Evolutionary conservation across 208 protist species (phyloP), one percentile per base, ranked within the genome.

Genomic region (Crithidia mellificae): DNA sequence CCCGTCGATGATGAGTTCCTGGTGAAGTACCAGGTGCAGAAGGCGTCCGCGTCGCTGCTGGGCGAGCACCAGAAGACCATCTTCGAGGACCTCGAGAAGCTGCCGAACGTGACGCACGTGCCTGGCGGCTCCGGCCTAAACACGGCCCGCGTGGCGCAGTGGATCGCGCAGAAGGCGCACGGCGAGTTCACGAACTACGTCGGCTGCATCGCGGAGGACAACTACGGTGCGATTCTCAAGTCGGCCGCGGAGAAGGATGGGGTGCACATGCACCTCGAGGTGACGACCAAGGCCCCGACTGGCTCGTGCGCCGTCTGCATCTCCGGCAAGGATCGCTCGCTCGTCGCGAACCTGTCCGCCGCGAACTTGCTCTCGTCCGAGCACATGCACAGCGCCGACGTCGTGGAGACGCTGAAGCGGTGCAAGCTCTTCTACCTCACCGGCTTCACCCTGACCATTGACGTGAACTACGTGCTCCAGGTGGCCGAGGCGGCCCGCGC

Each of bases 81-180:
- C 57, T 99, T 97, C 67, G 83, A 68, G 2, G 93, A 97, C 12
- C 56, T 98, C 30, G 55, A 92, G 43, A 81, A 87, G 41, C 78
- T 77, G 17, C 54, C 68, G 46, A 57, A 77, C 61, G 93, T 98
- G 14, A 78, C 95, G 51, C 99, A 98, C 81, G 96, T 99, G 25
- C 96, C 98, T 14, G 98, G 98, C 57, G 98, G 98, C 63, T 93
- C 98, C 29, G 98, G 97, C 8, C 95, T 99, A 71, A 99, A 99
- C 90, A 90, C 95, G 19, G 96, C 98, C 3, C 89, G 98, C 44
- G 97, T 98, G 32, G 88, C 87, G 41, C 94, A 98, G 83, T 98
- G 95, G 93, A 81, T 97, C 38, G 58, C 78, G 41, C 85, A 94
- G 74, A 78, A 80, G 15, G 74, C 83, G 6, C 74, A 78, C 66